These are phyloP conservation scores for Podaxis sp. DNA, from an alignment of 768 basidiomycete species.

Conservation along the genomic window DNA sequence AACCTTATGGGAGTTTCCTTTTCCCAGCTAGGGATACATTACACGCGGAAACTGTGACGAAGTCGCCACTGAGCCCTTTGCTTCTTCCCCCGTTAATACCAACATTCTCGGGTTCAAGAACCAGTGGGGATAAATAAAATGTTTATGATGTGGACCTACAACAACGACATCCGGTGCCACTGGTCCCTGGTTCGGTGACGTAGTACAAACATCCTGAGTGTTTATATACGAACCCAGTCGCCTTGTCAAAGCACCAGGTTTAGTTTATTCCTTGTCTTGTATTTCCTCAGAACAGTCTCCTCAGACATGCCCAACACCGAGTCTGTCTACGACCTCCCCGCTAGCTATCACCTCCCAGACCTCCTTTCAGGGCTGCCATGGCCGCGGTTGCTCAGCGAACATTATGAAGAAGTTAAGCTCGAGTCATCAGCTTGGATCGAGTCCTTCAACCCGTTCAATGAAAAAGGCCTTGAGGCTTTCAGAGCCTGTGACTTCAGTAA, in stretches of 20 bases:
- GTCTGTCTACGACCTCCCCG: not conserved
- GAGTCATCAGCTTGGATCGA: slow-evolving; percentile 18
- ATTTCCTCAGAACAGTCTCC: not conserved
- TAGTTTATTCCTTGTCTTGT: not conserved
- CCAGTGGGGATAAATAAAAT: not conserved
- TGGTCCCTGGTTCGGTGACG: not conserved
- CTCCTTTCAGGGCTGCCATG: not conserved
- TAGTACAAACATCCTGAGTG: not conserved
- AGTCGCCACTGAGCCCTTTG: not conserved
- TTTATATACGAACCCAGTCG: not conserved
- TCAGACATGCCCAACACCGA: not conserved
- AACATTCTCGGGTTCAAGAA: not conserved
- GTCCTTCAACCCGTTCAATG: slow-evolving; percentile 15
- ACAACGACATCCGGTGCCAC: not conserved
- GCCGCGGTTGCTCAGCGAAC: slow-evolving; percentile 10
- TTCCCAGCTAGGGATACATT: not conserved
- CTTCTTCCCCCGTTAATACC: too few species aligned
- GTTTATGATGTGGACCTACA: slow-evolving; percentile 9
- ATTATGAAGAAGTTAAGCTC: slow-evolving; percentile 15
- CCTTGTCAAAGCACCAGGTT: not conserved
- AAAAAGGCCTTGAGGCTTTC: slow-evolving; percentile 12
- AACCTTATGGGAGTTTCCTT: not conserved
- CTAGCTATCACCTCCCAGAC: slow-evolving; percentile 4
- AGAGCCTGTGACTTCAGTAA: slow-evolving; percentile 17
- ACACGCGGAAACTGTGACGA: slow-evolving; percentile 1